Conservation (phyloP, 2,329 filamentous ascomycete genomes). For the Penicillium paneum region DNA sequence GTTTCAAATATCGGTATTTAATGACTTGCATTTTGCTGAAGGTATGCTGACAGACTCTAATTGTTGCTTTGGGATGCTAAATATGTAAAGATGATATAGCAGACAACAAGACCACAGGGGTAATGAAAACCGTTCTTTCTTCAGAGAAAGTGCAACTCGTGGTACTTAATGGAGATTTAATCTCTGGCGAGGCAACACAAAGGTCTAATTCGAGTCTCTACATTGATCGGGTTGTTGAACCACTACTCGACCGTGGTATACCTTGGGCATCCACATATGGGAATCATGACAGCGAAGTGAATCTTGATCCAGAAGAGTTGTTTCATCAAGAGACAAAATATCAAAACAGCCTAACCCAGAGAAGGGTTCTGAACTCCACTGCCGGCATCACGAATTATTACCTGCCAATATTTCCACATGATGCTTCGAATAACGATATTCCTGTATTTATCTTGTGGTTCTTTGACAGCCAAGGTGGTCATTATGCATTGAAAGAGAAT, state of each 20-base stretch:
- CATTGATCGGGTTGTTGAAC: constrained; percentile 58
- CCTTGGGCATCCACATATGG: constrained; percentile 68
- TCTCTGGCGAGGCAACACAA: constrained; percentile 63
- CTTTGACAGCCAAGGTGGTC: constrained; percentile 64
- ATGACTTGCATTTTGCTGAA: constrained; percentile 70
- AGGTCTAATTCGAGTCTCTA: constrained; percentile 55
- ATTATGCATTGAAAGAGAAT: constrained; percentile 45
- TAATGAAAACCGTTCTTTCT: constrained; percentile 59
- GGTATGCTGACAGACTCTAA: constrained; percentile 46
- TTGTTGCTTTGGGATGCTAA: constrained; percentile 42
- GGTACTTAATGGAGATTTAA: constrained; percentile 68
- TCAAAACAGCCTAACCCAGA: constrained; percentile 42
- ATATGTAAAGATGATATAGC: constrained; percentile 30
- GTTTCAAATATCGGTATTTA: constrained; percentile 59
- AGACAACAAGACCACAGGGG: constrained; percentile 56
- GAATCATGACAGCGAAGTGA: constrained; percentile 64
- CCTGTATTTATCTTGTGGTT: constrained; percentile 63
- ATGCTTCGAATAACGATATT: constrained; percentile 32
- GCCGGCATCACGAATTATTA: constrained; percentile 56
- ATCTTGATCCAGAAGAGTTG: constrained; percentile 51
- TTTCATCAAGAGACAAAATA: constrained; percentile 41
- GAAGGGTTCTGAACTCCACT: constrained; percentile 39
- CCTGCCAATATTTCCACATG: constrained; percentile 49
- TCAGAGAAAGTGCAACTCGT: constrained; percentile 58
- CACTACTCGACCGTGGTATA: constrained; percentile 54